Base-by-base conservation (phyloP, 2,329 filamentous ascomycete species). In the Colletotrichum sp. region DNA sequence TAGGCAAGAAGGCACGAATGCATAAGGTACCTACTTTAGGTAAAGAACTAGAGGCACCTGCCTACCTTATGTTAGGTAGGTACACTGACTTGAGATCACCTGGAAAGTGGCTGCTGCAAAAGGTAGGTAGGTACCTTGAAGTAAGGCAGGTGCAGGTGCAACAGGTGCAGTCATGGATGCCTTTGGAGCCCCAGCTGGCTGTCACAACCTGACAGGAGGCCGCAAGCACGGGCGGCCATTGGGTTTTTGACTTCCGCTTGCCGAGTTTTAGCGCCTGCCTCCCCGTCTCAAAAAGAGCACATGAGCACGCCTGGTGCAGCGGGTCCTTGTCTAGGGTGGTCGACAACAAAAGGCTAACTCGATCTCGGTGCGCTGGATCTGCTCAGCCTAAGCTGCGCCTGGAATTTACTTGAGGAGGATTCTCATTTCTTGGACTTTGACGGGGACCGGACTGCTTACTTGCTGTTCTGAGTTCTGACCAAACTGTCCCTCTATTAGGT, bases 291-390 rank as follows among this genome's bases (percentile, higher is more conserved):
- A 82, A 85, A 83, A 84, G 85, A 81, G 83, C 86, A 88, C 86
- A 87, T 88, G 86, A 87, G 84, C 85, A 82, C 83, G 83, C 84
- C 84, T 81, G 85, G 83, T 78, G 77, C 79, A 85, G 83, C 81
- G 84, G 84, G 81, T 84, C 82, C 79, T 76, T 76, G 74, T 75
- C 73, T 38, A 65, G 63, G 68, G 64, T 65, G 58, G 74, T 38
- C 74, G 55, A 62, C 71, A 64, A 71, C 28, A 34, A 76, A 74
- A 74, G 69, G 73, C 73, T 75, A 73, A 75, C 58, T 48, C 24
- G 69, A 69, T 71, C 68, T 32, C 24, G 43, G 43, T 52, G 43
- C 55, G 65, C 48, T 52, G 59, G 26, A 28, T 61, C 74, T 59
- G 10, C 55, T 61, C 56, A 55, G 61, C 36, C 55, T 55, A 63